phyloP scores from a whole-genome alignment of 805 yeast genomes.

The Saccharomyces eubayanus region DNA sequence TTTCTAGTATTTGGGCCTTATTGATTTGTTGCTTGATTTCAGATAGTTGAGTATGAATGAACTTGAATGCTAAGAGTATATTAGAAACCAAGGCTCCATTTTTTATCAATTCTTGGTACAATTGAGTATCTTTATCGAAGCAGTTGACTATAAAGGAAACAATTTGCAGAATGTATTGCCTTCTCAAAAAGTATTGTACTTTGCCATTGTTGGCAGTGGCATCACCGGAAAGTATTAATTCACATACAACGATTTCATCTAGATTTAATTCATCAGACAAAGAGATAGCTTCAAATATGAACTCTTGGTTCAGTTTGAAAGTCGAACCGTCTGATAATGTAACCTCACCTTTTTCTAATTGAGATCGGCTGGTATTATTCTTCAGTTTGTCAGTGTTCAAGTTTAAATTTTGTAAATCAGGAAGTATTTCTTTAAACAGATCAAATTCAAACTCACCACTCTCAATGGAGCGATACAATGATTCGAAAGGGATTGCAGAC shows the following conservation, averaged over 20 bases:
- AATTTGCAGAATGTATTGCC: slow-evolving; percentile 66
- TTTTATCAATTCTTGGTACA: slow-evolving; percentile 10
- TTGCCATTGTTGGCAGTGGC: slow-evolving; percentile 50
- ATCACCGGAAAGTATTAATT: slow-evolving; percentile 42
- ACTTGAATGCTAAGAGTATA: slow-evolving; percentile 46
- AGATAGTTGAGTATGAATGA: slow-evolving; percentile 48
- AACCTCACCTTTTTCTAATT: slow-evolving; percentile 40
- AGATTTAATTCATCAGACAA: slow-evolving; percentile 59
- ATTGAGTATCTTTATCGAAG: slow-evolving; percentile 8
- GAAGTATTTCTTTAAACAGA: slow-evolving; percentile 30
- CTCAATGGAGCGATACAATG: slow-evolving; percentile 42
- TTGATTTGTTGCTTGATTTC: slow-evolving; percentile 46
- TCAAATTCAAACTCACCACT: slow-evolving; percentile 16
- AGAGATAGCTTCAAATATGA: slow-evolving; percentile 49
- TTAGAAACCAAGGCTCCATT: slow-evolving; percentile 32
- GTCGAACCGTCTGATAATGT: slow-evolving; percentile 39
- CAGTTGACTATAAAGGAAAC: slow-evolving; percentile 36
- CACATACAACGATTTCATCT: slow-evolving; percentile 72
- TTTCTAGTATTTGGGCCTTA: slow-evolving; percentile 47
- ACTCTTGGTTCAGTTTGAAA: slow-evolving; percentile 56
- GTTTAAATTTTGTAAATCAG: slow-evolving; percentile 40
- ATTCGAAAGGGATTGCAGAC: slow-evolving; percentile 31
- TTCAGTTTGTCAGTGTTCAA: slow-evolving; percentile 34
- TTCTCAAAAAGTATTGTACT: slow-evolving; percentile 58
- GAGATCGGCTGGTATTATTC: slow-evolving; percentile 39